These are phyloP conservation scores for Melocanna baccifera DNA, from an alignment of 176 grass and related monocot genomes.

Conservation along the genomic window DNA sequence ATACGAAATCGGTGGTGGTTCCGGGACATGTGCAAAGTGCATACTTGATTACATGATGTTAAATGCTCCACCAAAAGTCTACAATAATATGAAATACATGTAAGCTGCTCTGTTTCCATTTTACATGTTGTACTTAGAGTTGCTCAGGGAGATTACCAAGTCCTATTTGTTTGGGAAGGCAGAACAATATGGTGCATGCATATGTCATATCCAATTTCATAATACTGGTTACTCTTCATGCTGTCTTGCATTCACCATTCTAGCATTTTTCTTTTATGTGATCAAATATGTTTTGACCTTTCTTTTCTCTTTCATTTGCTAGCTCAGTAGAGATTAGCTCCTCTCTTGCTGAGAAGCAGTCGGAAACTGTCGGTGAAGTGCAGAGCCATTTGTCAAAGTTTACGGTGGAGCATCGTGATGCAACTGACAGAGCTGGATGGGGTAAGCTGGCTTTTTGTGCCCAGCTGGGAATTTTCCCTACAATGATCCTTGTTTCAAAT, in stretches of 20 bases:
- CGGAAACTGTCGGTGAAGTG: conserved; percentile 84
- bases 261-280: conserved; percentile 17
- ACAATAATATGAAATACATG: conserved; percentile 93
- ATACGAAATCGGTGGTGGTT: conserved; percentile 94
- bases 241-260: conserved; percentile 9
- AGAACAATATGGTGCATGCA: not conserved
- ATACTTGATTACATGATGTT: conserved; percentile 97
- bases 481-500: not conserved
- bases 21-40: conserved; percentile 92
- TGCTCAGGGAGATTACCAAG: not conserved
- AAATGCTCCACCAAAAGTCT: conserved; percentile 87
- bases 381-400: conserved; percentile 87
- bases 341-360: conserved; percentile 87
- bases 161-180: not conserved
- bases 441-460: conserved; percentile 52
- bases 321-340: conserved; percentile 98
- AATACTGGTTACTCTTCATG: not conserved
- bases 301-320: conserved; percentile 40
- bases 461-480: not conserved
- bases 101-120: conserved; percentile 41
- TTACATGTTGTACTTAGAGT: not conserved
- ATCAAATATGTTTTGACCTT: conserved; percentile 44
- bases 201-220: not conserved
- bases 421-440: conserved; percentile 84
- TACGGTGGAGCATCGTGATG: conserved; percentile 74